Evolutionary conservation across 2,329 filamentous ascomycete genomes (phyloP).

Genomic region (Colletotrichum sp.): DNA sequence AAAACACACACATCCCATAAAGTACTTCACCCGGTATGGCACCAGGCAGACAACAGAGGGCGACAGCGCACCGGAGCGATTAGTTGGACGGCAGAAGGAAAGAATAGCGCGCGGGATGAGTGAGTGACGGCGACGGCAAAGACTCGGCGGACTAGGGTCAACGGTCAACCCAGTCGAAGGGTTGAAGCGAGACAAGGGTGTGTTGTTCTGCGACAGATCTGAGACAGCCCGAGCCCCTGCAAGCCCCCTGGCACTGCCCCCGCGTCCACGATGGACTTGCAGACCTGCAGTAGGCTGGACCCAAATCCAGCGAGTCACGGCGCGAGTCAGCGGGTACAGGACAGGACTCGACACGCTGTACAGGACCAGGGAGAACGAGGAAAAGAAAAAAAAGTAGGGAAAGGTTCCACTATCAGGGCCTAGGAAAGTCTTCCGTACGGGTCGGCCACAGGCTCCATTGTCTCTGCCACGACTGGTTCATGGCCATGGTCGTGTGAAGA

Average conservation of each 20-base stretch:
- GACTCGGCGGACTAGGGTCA: neutral
- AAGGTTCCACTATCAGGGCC: neutral
- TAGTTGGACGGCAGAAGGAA: neutral
- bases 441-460: neutral
- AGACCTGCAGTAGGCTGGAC: conserved; percentile 13
- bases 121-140: neutral
- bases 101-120: neutral
- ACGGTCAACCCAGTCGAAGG: conserved; percentile 18
- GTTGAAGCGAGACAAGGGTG: conserved; percentile 23
- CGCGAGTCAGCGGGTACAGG: conserved; percentile 11
- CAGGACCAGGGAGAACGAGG: neutral
- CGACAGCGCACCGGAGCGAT: neutral
- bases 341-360: conserved; percentile 11
- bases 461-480: neutral
- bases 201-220: conserved; percentile 47
- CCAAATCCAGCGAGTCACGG: conserved; percentile 18
- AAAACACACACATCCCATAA: neutral
- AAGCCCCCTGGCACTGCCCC: conserved; percentile 24
- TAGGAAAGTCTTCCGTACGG: neutral
- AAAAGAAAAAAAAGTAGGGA: neutral
- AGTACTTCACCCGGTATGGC: neutral
- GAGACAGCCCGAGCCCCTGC: conserved; percentile 38
- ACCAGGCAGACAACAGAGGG: neutral
- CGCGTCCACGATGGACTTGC: conserved; percentile 23
- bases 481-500: neutral